Conservation (phyloP, 1,284 basidiomycete species). For the Ustilago xerochloae region DNA sequence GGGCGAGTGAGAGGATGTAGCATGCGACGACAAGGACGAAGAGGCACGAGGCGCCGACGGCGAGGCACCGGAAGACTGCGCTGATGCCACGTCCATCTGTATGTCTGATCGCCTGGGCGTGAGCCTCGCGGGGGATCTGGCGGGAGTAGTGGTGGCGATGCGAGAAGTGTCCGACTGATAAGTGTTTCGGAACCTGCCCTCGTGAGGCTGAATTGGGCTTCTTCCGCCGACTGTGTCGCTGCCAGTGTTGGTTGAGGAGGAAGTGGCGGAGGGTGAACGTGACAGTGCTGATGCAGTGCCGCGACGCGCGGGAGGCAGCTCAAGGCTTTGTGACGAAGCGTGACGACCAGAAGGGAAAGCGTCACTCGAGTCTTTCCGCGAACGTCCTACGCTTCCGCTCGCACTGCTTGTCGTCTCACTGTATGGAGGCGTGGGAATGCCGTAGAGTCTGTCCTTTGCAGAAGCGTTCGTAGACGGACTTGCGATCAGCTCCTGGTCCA, state of each 20-base stretch:
- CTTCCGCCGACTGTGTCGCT: conserved; percentile 34
- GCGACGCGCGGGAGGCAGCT: background rate
- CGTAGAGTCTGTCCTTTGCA: background rate
- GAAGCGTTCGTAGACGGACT: background rate
- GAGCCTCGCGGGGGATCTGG: background rate
- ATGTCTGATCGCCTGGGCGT: background rate
- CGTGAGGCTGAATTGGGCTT: conserved; percentile 18
- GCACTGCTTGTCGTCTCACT: conserved; percentile 44
- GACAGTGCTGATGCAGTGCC: background rate
- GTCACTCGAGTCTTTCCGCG: conserved; percentile 25
- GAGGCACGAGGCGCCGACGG: conserved; percentile 16
- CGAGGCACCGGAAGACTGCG: background rate
- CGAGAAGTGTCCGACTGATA: background rate
- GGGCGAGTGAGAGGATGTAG: conserved; percentile 13
- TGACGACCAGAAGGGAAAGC: background rate
- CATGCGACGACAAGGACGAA: conserved; percentile 15
- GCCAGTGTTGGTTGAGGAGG: conserved; percentile 33
- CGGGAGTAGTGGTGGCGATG: background rate
- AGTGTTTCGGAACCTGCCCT: conserved; percentile 9
- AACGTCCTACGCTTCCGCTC: conserved; percentile 29
- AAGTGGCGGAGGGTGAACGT: conserved; percentile 34
- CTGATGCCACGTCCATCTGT: background rate
- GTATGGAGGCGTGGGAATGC: conserved; percentile 43
- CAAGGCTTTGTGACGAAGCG: background rate
- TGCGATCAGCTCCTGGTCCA: background rate